Base-by-base conservation (phyloP, 352 stramenopile genomes). In the Globisporangium radiosum region DNA sequence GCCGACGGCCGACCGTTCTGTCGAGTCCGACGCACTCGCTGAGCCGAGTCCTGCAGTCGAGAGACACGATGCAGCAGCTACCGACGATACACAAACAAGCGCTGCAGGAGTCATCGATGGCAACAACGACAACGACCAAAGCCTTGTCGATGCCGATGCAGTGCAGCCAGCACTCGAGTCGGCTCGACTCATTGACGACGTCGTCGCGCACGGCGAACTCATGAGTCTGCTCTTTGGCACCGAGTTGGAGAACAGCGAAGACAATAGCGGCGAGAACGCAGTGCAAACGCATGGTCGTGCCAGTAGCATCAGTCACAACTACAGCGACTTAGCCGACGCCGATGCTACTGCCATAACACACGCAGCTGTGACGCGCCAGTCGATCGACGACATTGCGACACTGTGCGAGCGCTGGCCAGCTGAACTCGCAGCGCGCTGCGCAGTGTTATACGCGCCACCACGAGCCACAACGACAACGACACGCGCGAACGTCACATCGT, bases 321-420 rank as follows among this genome's bases (percentile, higher is more conserved):
- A 13, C 43, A 47, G 43, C 43, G 43, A 47, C 43, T 47, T 15
- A 15, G 43, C n/a, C n/a, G 43, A 11, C 4, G 3, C 43, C 9
- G 19, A 42, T 19, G 52, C 36, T 56, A 37, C 8, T 45, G 25
- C 47, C n/a, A n/a, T 25, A 43, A 36, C 51, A 63, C 19, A 33
- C 54, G 39, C 42, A 39, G 52, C 15, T 25, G 44, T 17, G 38
- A 14, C 37, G 17, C 49, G 1, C 4, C 25, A 33, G 8, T 36
- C 56, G 13, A 6, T 45, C 7, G 52, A 63, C 15, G 36, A 53
- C 5, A 57, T 71, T 36, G 55, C 57, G n/a, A 56, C 52, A 11
- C 38, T 90, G 7, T 78, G 72, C 44, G 49, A 69, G 1, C 66
- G 70, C 5, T 90, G 80, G 80, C 80, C 80, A 14, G 54, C 47